Conservation (phyloP, 805 yeast genomes). For the Metschnikowia anglica region DNA sequence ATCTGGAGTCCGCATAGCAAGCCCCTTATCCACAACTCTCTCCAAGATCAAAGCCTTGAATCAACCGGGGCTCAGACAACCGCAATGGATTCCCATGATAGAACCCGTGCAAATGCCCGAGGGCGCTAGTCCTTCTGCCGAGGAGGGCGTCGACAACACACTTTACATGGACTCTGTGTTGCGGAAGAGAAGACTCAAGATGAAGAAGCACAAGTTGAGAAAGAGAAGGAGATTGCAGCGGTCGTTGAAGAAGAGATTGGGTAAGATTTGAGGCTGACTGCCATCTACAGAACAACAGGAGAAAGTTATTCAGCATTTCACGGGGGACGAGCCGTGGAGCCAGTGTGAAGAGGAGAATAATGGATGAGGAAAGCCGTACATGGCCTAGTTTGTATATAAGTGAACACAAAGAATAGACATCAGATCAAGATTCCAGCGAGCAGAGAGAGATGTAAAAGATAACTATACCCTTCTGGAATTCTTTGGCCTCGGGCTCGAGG, state of each 20-base stretch:
- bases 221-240: conserved; percentile 95
- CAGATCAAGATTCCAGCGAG: background rate
- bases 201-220: conserved; percentile 96
- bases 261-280: conserved; percentile 38
- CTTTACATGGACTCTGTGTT: conserved; percentile 65
- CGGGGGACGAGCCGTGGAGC: background rate
- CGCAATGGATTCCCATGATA: conserved; percentile 9
- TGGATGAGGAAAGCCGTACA: background rate
- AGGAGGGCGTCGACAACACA: conserved; percentile 26
- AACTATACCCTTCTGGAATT: background rate
- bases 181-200: conserved; percentile 86
- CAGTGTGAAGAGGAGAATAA: background rate
- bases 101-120: conserved; percentile 7
- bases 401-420: background rate
- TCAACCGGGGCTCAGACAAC: conserved; percentile 2
- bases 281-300: no score
- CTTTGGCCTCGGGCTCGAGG: no score
- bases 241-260: conserved; percentile 70
- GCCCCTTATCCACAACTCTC: conserved; percentile 6
- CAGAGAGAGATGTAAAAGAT: background rate
- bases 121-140: background rate
- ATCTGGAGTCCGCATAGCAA: conserved; percentile 5
- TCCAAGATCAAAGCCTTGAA: conserved; percentile 8
- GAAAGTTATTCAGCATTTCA: no score
- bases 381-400: background rate